Evolutionary conservation across 2,329 filamentous ascomycete genomes (phyloP).

Genomic region (Trichophyton simii): DNA sequence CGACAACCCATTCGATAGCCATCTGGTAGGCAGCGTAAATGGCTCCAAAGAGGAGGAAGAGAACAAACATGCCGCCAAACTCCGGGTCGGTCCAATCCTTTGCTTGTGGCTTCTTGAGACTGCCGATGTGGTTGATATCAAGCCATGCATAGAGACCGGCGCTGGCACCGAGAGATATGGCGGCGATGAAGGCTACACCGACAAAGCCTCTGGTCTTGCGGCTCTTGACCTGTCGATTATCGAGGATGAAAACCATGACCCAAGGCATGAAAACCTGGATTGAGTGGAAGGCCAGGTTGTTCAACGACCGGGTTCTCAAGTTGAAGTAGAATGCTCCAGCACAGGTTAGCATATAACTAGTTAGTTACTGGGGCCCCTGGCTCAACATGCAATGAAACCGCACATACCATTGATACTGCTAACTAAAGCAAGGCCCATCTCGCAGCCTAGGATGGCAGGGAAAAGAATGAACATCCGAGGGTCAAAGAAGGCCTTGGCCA

Average conservation of each 20-base stretch:
- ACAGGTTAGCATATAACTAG: neutral
- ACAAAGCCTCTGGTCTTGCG: constrained; percentile 48
- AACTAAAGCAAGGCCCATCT: constrained; percentile 58
- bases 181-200: constrained; percentile 14
- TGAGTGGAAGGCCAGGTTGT: constrained; percentile 54
- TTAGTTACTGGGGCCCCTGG: no score
- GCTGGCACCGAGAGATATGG: constrained; percentile 49
- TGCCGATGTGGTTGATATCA: constrained; percentile 25
- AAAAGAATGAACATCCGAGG: constrained; percentile 55
- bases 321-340: constrained; percentile 50
- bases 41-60: constrained; percentile 56
- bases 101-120: neutral
- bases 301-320: constrained; percentile 52
- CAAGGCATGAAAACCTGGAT: constrained; percentile 56
- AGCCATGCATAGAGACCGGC: constrained; percentile 59
- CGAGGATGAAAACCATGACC: constrained; percentile 53
- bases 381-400: neutral
- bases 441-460: constrained; percentile 59
- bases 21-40: constrained; percentile 64
- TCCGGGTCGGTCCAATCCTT: constrained; percentile 12
- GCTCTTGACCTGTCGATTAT: constrained; percentile 20
- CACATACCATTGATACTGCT: constrained; percentile 17
- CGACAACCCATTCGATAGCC: constrained; percentile 74
- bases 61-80: constrained; percentile 15
- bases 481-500: constrained; percentile 52